Evolutionary conservation across 2,329 filamentous ascomycete genomes (phyloP).

Genomic region (Penicillium sp.): DNA sequence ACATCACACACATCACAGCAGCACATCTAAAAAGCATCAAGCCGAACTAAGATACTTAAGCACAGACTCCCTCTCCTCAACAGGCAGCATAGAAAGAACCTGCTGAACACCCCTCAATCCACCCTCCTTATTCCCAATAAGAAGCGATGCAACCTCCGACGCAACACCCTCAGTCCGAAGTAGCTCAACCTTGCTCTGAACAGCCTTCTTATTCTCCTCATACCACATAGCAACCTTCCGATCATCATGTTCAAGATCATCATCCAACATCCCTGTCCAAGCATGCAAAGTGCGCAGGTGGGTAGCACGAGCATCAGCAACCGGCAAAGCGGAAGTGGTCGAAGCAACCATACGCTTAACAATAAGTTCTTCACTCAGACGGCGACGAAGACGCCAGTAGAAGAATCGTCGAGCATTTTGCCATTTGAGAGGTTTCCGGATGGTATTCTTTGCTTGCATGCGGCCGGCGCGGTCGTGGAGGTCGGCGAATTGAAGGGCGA

Average conservation of each 20-base stretch:
- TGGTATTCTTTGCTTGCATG: constrained; percentile 97
- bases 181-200: constrained; percentile 81
- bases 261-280: constrained; percentile 72
- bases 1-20: too few relatives aligned
- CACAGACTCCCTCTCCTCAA: constrained; percentile 84
- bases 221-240: constrained; percentile 90
- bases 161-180: constrained; percentile 77
- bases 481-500: constrained; percentile 95
- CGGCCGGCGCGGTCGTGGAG: constrained; percentile 94
- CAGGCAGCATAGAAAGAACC: constrained; percentile 82
- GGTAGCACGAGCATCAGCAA: constrained; percentile 59
- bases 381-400: constrained; percentile 98
- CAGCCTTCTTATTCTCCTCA: constrained; percentile 85
- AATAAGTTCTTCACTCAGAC: constrained; percentile 96
- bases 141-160: constrained; percentile 69
- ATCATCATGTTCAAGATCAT: constrained; percentile 78
- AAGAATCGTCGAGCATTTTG: constrained; percentile 92
- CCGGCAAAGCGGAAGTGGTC: constrained; percentile 38
- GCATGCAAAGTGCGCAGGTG: constrained; percentile 78
- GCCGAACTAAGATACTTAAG: constrained; percentile 58
- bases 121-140: constrained; percentile 68
- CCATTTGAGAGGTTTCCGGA: constrained; percentile 84
- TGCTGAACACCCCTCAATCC: constrained; percentile 85
- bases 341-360: constrained; percentile 77
- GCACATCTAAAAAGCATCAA: constrained; percentile 6